Percentiles rank a stretch among this genome's conserved stretches.
phyloP scores from a whole-genome alignment of 768 basidiomycete genomes.

The Serendipita indica region DNA sequence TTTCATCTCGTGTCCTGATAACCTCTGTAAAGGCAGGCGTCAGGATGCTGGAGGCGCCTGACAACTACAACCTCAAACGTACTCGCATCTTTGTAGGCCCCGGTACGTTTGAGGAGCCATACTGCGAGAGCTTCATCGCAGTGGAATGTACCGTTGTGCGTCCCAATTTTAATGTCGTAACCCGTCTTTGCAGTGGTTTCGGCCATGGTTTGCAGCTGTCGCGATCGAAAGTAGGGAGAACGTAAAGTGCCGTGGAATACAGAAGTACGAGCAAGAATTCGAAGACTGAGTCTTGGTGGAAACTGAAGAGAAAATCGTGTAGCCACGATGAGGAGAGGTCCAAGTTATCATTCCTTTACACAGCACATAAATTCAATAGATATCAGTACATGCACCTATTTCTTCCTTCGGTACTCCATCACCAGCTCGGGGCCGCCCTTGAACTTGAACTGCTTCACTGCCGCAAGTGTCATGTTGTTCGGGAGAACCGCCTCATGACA shows the following conservation, averaged over 20 bases:
- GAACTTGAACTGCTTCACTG: constrained; percentile 84
- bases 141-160: constrained; percentile 92
- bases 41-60: not conserved
- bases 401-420: constrained; percentile 53
- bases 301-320: too few relatives aligned
- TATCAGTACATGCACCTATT: not conserved
- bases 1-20: constrained; percentile 60
- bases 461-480: constrained; percentile 77
- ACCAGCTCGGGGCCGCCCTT: constrained; percentile 54
- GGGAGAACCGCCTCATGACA: constrained; percentile 79
- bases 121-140: constrained; percentile 95
- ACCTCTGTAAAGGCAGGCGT: constrained; percentile 30
- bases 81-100: constrained; percentile 64
- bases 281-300: too few relatives aligned
- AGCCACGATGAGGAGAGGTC: too few relatives aligned
- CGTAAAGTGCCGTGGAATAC: too few relatives aligned
- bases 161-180: constrained; percentile 45
- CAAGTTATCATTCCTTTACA: too few relatives aligned
- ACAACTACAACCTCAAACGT: constrained; percentile 14
- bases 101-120: constrained; percentile 68
- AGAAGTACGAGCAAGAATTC: too few relatives aligned
- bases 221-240: too few relatives aligned
- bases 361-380: too few relatives aligned
- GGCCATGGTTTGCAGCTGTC: not conserved
- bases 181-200: not conserved